These are phyloP conservation scores for Fraxinus sp. DNA, from an alignment of 305 asterid species.

Conservation along the genomic window DNA sequence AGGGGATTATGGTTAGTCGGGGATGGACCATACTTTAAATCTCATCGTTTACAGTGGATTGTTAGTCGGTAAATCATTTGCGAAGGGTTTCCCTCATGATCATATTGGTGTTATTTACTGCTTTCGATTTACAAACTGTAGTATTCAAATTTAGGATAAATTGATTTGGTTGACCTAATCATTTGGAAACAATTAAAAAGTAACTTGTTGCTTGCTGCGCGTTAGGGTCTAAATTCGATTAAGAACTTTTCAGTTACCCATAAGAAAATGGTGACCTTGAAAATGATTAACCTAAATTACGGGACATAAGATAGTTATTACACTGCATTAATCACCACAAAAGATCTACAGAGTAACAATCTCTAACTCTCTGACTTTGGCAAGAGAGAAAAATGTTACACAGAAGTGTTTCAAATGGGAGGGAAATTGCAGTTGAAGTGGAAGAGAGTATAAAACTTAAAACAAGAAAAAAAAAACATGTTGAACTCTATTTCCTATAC, in stretches of 20 bases:
- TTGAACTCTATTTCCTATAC: neutral
- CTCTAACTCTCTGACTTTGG: neutral
- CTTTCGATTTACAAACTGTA: too few relatives aligned
- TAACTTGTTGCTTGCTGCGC: too few relatives aligned
- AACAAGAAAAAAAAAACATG: neutral
- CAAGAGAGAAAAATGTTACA: neutral
- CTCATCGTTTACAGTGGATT: too few relatives aligned
- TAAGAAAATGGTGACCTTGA: neutral
- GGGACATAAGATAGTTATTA: neutral
- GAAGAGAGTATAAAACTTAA: neutral
- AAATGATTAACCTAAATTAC: neutral
- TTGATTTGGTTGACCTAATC: too few relatives aligned
- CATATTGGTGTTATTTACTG: too few relatives aligned
- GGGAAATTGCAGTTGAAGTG: neutral
- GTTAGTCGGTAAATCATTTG: too few relatives aligned
- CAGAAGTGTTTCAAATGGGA: neutral
- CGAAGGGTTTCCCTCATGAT: too few relatives aligned
- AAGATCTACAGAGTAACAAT: neutral
- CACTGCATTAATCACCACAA: neutral
- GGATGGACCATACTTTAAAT: too few relatives aligned
- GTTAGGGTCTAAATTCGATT: too few relatives aligned
- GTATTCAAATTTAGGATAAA: too few relatives aligned
- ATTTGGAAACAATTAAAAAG: too few relatives aligned
- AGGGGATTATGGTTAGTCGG: too few relatives aligned
- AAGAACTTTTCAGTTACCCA: neutral